These are phyloP conservation scores for Heliamphora ciliata DNA, from an alignment of 179 eudicot species.

Conservation along the genomic window DNA sequence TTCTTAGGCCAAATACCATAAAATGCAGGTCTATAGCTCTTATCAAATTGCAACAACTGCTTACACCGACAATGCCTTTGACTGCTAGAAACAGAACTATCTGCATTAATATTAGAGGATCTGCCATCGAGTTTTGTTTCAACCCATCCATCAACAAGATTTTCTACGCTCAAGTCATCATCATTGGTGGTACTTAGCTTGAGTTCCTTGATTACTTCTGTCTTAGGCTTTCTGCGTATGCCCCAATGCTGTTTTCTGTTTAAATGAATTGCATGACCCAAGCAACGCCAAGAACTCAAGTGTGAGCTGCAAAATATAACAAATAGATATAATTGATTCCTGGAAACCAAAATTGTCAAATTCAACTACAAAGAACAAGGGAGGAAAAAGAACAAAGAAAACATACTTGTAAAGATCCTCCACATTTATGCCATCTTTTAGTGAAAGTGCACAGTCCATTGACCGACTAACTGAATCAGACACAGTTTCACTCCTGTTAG, in stretches of 20 bases:
- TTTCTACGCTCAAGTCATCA: conserved; percentile 42
- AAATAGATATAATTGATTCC: neutral
- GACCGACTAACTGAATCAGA: conserved; percentile 37
- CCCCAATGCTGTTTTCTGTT: conserved; percentile 56
- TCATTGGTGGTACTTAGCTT: conserved; percentile 46
- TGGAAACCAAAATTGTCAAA: neutral
- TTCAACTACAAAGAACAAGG: neutral
- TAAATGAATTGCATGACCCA: conserved; percentile 45
- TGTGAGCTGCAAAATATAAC: conserved; percentile 47
- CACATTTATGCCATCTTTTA: conserved; percentile 28
- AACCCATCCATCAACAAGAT: conserved; percentile 48
- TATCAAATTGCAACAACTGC: conserved; percentile 80
- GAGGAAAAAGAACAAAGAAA: neutral
- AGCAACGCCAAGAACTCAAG: conserved; percentile 53
- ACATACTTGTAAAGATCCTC: conserved; percentile 55
- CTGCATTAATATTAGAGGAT: conserved; percentile 22
- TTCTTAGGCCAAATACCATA: conserved; percentile 75
- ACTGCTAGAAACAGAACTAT: conserved; percentile 23
- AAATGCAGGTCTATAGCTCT: conserved; percentile 82
- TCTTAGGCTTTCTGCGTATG: conserved; percentile 58
- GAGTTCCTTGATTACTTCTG: conserved; percentile 53
- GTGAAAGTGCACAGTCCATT: conserved; percentile 66
- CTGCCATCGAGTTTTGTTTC: conserved; percentile 30
- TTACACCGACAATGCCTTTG: conserved; percentile 30
- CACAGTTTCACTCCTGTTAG: conserved; percentile 18